Base-by-base conservation (phyloP, 495 filamentous ascomycete species). In the Lasiosphaeris hirsuta region DNA sequence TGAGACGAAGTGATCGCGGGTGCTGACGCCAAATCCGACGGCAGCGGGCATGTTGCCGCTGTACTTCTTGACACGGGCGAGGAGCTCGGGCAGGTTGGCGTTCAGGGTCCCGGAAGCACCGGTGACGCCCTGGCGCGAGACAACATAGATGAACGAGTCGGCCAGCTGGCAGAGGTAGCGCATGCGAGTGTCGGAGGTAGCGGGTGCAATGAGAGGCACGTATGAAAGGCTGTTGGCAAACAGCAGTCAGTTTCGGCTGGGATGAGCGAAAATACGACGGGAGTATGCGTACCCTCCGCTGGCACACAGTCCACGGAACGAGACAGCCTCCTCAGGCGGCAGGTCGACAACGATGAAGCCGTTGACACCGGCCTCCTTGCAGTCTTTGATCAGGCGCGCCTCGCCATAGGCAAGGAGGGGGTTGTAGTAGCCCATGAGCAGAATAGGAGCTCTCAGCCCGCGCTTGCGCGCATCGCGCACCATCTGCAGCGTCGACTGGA, bases 371-470 rank as follows among this genome's bases (percentile, higher is more conserved):
- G 90, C 89, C 42, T 86, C 84, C 66, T 88, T 85, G 66, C 91
- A 91, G 71, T 99, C 93, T 53, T 81, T 78, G 38, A 99, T 77
- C 70, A 97, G 84, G 48, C 80, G 79, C 75, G 95, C 90, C 74
- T 97, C 94, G 57, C 95, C 95, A 67, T 97, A 97, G 63, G 84
- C 88, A 45, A 96, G 77, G 48, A 97, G 75, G 0, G 94, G 94
- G 74, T 99, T 99, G 73, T 96, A 99, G 81, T 99, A 99, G 54
- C 94, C 94, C 94, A 99, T 99, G 60, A 99, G 80, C 55, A 99
- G 75, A 39, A 99, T 78, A 6, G 94, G 94, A 1, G 86, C 86
- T 59, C 76, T 84, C 50, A 97, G 74, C 23, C 95, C 95, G 43
- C 79, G 81, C 54, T 78, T 75, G 56, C 94, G 81, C 18, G 93